Percentiles rank a stretch among this genome's conserved stretches.
These are phyloP conservation scores for Amborella trichopoda DNA, from an alignment of 164 flowering plant species.

Conservation along the genomic window DNA sequence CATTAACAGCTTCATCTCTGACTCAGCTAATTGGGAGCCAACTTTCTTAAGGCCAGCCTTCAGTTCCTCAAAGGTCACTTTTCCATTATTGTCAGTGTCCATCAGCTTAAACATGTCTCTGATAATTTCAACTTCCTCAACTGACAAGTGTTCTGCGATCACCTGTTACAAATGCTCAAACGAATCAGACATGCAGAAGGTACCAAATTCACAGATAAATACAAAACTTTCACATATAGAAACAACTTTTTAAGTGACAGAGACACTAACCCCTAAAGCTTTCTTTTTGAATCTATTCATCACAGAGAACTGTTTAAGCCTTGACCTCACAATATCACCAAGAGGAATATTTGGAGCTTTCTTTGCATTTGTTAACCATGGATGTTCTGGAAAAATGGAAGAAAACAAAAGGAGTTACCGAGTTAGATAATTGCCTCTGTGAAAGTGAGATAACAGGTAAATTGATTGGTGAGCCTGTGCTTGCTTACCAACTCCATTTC, in stretches of 20 bases:
- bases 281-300: constrained; percentile 96
- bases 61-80: constrained; percentile 70
- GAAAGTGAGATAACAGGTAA: no score
- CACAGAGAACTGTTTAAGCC: constrained; percentile 90
- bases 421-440: no score
- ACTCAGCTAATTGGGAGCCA: constrained; percentile 89
- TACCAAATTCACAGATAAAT: not conserved
- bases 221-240: not conserved
- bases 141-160: constrained; percentile 84
- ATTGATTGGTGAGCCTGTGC: no score
- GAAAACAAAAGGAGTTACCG: no score
- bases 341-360: constrained; percentile 95
- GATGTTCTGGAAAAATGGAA: constrained; percentile 44
- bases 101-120: constrained; percentile 86
- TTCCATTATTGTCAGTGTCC: constrained; percentile 92
- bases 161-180: constrained; percentile 37
- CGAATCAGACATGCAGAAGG: constrained; percentile 1
- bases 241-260: not conserved
- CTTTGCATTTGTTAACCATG: constrained; percentile 95
- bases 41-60: constrained; percentile 80
- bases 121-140: constrained; percentile 85
- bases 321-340: constrained; percentile 92
- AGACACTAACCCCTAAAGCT: constrained; percentile 76
- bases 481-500: no score
- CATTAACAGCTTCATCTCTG: constrained; percentile 91